Conservation (phyloP, 495 filamentous ascomycete species). For the Hypoxylon trugodes region DNA sequence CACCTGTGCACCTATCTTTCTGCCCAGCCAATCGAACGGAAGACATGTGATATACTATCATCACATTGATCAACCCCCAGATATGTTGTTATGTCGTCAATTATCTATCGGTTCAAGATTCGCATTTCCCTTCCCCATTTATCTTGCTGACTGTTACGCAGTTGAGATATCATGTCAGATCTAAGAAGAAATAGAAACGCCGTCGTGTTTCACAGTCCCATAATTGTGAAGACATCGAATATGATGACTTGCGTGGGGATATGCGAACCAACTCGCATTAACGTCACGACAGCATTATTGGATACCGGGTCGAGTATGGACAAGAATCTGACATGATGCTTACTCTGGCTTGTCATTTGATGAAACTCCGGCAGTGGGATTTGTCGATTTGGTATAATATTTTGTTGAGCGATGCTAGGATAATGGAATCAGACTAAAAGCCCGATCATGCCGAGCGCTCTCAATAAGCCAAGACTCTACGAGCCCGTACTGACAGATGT, state of each 20-base stretch:
- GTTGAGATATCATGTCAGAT: neutral
- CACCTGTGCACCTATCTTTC: too few species aligned
- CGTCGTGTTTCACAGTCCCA: neutral
- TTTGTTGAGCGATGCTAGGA: too few species aligned
- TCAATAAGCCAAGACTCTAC: too few species aligned
- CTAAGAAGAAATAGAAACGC: slow-evolving; percentile 1
- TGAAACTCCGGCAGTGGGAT: too few species aligned
- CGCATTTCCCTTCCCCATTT: neutral
- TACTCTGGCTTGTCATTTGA: too few species aligned
- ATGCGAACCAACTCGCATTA: too few species aligned
- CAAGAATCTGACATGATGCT: neutral
- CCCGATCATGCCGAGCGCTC: too few species aligned
- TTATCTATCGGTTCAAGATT: neutral
- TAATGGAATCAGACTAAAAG: too few species aligned
- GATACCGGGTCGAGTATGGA: neutral
- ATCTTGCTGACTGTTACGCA: neutral
- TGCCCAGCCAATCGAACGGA: too few species aligned
- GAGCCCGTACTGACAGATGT: too few species aligned
- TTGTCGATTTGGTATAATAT: too few species aligned
- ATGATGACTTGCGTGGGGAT: neutral
- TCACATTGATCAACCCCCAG: neutral
- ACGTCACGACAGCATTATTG: neutral
- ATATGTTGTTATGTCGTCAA: neutral
- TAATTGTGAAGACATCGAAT: neutral
- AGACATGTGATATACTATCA: neutral